Base-by-base conservation (phyloP, 306 rosid species). In the Malus sieversii region DNA sequence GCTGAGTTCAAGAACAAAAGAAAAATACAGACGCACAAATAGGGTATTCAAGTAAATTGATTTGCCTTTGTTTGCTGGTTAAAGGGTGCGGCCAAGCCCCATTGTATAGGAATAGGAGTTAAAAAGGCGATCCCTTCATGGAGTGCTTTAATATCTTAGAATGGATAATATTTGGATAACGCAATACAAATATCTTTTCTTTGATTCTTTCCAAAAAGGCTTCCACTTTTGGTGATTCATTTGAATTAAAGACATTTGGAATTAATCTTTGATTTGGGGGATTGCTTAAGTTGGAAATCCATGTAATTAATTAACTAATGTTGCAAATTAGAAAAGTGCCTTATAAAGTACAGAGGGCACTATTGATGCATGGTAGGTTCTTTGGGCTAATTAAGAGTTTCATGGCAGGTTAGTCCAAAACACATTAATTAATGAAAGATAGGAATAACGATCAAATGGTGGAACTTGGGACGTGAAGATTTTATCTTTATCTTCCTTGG, bases 41-140 rank as follows among this genome's bases (percentile, higher is more conserved):
- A 48, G 8, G 18, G 55, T 16, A 15, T 48, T 48, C 20, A 1
- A 1, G 55, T 15, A 48, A 48, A 18, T 48, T 48, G 55, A 8
- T 16, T 48, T 48, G 20, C 55, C 55, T 48, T 48, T 48, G 55
- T 48, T 48, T 48, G 55, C 20, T 16, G 55, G 55, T 29, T 29
- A 5, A 6, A 33, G 4, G 18, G 63, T 9, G 30, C 0, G 23
- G 63, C 63, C 19, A 52, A 71, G 13, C 14, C 16, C 74, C 45
- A 27, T 52, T 71, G 30, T 53, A 71, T 53, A 71, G 32, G 32
- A 53, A 71, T 71, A 71, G 32, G 65, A 32, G 75, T 53, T n/a
- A n/a, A 53, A 71, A 71, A 9, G 64, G 18, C 12, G 32, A 59
- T 25, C 64, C 53, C 20, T 48, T 48, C 20, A 48, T 48, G 20